Conservation (phyloP, 805 yeast genomes). For the Ogataea thermomethanolica region DNA sequence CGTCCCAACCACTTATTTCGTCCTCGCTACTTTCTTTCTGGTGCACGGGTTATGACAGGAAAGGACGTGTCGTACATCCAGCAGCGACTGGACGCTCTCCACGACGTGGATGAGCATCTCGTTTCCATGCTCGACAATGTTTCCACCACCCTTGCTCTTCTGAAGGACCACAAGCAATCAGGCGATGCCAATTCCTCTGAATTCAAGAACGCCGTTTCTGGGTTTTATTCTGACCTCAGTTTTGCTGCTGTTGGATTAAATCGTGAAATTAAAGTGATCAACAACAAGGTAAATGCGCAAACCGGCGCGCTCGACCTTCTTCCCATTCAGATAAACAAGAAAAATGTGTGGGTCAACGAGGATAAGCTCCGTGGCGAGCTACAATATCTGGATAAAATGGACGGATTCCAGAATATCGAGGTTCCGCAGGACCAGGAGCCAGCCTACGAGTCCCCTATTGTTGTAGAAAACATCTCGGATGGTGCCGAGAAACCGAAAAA, state of each 20-base stretch:
- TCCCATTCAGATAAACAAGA: conserved; percentile 66
- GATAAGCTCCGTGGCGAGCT: conserved; percentile 52
- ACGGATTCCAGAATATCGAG: conserved; percentile 10
- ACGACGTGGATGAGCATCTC: conserved; percentile 48
- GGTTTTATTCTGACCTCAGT: conserved; percentile 54
- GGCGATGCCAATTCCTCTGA: conserved; percentile 28
- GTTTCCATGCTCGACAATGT: conserved; percentile 49
- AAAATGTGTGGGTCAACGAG: conserved; percentile 64
- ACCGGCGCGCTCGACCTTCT: conserved; percentile 39
- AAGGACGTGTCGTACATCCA: conserved; percentile 37
- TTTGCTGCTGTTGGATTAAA: conserved; percentile 56
- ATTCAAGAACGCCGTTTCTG: conserved; percentile 42
- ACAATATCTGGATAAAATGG: conserved; percentile 29
- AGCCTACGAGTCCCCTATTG: not conserved
- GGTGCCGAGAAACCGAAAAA: not conserved
- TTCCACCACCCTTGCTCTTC: conserved; percentile 43
- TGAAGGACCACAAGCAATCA: conserved; percentile 33
- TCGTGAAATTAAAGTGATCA: conserved; percentile 63
- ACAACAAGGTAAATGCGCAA: conserved; percentile 49
- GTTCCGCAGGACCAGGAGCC: conserved; percentile 3
- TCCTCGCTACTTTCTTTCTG: conserved; percentile 1
- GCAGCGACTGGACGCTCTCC: conserved; percentile 48
- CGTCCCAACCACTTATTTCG: not conserved
- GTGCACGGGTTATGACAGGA: conserved; percentile 12
- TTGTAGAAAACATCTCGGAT: not conserved